Evolutionary conservation across 225 moss, liverwort and hornwort species (phyloP).

Genomic region (Pseudisothecium myosuroides): DNA sequence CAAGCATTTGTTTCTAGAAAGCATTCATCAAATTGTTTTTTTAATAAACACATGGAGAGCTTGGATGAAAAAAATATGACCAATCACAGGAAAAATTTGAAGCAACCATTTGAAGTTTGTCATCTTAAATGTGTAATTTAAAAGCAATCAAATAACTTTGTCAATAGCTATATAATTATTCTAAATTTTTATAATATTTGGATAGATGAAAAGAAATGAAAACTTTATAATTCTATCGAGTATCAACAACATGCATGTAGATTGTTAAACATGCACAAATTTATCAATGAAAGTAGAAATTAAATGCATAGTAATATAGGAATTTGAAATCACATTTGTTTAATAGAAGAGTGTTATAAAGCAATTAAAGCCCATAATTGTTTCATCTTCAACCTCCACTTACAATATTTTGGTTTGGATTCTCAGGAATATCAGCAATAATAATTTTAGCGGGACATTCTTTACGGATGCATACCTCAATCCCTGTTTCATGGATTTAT

Average conservation of each 20-base stretch:
- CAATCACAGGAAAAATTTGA: fast-evolving
- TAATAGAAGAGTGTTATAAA: not conserved
- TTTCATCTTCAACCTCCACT: not conserved
- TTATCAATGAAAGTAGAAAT: too few species aligned
- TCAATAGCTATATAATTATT: not conserved
- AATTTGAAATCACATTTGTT: fast-evolving
- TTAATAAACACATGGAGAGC: not conserved
- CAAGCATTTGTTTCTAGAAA: not conserved
- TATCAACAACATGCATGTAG: too few species aligned
- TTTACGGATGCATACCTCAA: fast-evolving
- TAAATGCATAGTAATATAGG: fast-evolving
- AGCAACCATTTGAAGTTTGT: not conserved
- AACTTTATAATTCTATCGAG: not conserved
- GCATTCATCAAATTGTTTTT: not conserved
- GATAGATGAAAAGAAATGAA: not conserved
- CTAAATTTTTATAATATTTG: not conserved
- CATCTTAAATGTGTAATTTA: not conserved
- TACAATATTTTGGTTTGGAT: too few species aligned
- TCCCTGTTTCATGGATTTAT: not conserved
- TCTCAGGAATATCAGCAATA: not conserved
- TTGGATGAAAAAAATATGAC: not conserved
- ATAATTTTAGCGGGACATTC: not conserved
- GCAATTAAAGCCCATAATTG: not conserved
- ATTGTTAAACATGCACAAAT: not conserved
- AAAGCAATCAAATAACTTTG: not conserved